Percentiles rank a stretch among this genome's conserved stretches.
Conservation (phyloP, 73 alveolate genomes). For the Tetrahymena malaccensis region DNA sequence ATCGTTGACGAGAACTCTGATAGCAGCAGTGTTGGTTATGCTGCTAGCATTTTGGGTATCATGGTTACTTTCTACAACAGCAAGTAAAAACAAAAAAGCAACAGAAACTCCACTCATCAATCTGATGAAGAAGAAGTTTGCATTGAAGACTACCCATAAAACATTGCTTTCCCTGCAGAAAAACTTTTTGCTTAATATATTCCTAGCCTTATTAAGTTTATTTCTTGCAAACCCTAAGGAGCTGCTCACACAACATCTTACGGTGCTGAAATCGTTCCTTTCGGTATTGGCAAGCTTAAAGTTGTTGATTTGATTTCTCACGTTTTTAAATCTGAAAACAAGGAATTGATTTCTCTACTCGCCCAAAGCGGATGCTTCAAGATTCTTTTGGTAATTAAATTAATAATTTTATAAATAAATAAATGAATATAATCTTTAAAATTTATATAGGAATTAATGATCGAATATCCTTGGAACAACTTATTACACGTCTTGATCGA, state of each 20-base stretch:
- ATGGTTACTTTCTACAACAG: neutral
- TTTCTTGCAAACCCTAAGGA: neutral
- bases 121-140: neutral
- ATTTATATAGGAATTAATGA: neutral
- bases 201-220: neutral
- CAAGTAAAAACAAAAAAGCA: neutral
- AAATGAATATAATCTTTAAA: too few relatives aligned
- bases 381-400: neutral
- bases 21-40: neutral
- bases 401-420: neutral
- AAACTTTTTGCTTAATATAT: neutral
- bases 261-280: neutral
- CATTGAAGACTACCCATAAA: neutral
- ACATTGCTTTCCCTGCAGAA: neutral
- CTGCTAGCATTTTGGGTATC: neutral
- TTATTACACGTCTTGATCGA: neutral
- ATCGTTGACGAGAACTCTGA: neutral
- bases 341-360: neutral
- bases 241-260: neutral
- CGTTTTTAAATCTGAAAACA: neutral
- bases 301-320: neutral
- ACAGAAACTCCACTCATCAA: neutral
- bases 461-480: neutral
- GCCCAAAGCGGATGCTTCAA: neutral
- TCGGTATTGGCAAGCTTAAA: neutral